Evolutionary conservation across 1,139 yeast species (phyloP).

Genomic region (Hyphopichia pseudoburtonii): DNA sequence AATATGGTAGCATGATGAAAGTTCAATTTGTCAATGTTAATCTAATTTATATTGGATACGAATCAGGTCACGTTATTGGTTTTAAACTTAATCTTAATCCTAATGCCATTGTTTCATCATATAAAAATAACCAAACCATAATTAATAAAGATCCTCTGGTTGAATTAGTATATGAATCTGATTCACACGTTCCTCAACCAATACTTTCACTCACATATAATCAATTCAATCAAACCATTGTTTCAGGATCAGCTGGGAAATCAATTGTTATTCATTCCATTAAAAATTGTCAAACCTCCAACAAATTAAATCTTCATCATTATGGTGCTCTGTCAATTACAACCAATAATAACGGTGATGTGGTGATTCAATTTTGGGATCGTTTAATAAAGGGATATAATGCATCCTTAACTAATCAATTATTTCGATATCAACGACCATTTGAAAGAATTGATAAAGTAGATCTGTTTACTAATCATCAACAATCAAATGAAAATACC

Average conservation of each 20-base stretch:
- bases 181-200: constrained; percentile 51
- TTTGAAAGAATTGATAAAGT: constrained; percentile 3
- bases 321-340: constrained; percentile 23
- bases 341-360: constrained; percentile 5
- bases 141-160: constrained; percentile 23
- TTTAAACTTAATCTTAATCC: constrained; percentile 17
- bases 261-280: constrained; percentile 27
- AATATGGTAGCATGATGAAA: constrained; percentile 59
- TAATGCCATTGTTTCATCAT: constrained; percentile 3
- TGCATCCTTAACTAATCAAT: constrained; percentile 8
- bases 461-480: constrained; percentile 1
- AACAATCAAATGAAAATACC: background rate
- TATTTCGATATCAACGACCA: background rate
- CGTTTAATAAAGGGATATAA: constrained; percentile 31
- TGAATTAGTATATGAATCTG: constrained; percentile 20
- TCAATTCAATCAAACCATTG: constrained; percentile 14
- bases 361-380: constrained; percentile 41
- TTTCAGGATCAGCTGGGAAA: constrained; percentile 47
- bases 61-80: constrained; percentile 53
- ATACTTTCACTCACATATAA: constrained; percentile 37
- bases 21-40: constrained; percentile 29
- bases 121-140: constrained; percentile 11
- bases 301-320: constrained; percentile 14
- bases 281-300: background rate
- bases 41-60: constrained; percentile 51